phyloP scores from a whole-genome alignment of 768 basidiomycete species.

The Mycena olivaceomarginata region DNA sequence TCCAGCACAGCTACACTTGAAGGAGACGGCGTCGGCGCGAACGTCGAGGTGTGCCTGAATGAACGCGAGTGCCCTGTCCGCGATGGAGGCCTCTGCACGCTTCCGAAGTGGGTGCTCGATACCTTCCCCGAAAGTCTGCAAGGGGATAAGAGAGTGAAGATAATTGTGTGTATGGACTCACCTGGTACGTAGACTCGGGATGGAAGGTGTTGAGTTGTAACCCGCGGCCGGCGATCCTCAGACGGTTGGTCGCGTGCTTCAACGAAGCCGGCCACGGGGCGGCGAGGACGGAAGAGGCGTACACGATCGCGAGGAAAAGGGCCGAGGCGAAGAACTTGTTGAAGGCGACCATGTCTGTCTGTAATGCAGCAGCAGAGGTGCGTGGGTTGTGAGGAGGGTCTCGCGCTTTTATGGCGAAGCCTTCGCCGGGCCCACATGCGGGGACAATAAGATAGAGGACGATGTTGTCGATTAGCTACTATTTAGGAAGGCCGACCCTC shows the following conservation, averaged over 20 bases:
- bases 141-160: background rate
- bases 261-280: slow-evolving; percentile 17
- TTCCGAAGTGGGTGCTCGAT: slow-evolving; percentile 44
- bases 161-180: slow-evolving; percentile 7
- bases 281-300: slow-evolving; percentile 40
- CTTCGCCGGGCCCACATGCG: no score
- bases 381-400: background rate
- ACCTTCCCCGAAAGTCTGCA: slow-evolving; percentile 53
- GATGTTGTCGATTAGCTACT: background rate
- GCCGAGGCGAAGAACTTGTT: slow-evolving; percentile 42
- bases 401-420: no score
- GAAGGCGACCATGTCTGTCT: slow-evolving; percentile 46
- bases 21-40: background rate
- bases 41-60: slow-evolving; percentile 26
- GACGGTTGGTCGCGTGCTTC: slow-evolving; percentile 50
- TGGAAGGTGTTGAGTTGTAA: slow-evolving; percentile 51
- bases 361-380: background rate
- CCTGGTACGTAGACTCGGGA: slow-evolving; percentile 51
- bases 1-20: slow-evolving; percentile 30
- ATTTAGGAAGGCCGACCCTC: no score
- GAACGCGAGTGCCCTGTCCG: slow-evolving; percentile 26
- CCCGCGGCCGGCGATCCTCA: slow-evolving; percentile 50
- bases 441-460: slow-evolving; percentile 20
- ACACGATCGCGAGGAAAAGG: slow-evolving; percentile 47
- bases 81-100: slow-evolving; percentile 15